phyloP scores from a whole-genome alignment of 2,329 filamentous ascomycete species.

The Fusarium multiceps region DNA sequence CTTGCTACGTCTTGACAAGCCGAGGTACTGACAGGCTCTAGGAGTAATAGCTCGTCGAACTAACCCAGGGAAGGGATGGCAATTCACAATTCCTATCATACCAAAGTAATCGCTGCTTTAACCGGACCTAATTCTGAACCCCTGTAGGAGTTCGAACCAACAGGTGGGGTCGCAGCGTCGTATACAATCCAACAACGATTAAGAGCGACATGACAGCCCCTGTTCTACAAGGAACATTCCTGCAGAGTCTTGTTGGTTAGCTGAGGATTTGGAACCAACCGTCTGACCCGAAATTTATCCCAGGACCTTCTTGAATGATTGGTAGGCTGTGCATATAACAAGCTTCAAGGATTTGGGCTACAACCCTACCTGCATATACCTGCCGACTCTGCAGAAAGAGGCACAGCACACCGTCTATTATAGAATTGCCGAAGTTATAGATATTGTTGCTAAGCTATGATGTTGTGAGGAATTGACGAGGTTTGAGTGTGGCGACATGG shows the following conservation, averaged over 20 bases:
- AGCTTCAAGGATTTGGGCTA: background rate
- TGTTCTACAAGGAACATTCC: background rate
- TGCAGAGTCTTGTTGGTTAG: background rate
- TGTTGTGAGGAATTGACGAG: background rate
- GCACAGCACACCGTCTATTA: slow-evolving; percentile 1
- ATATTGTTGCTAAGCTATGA: background rate
- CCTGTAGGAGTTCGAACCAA: background rate
- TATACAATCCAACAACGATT: background rate
- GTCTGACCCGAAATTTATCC: background rate
- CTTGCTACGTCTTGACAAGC: background rate
- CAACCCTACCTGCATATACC: background rate
- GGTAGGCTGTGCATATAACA: background rate
- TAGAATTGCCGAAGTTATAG: background rate
- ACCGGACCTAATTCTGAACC: background rate
- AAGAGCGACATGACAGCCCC: background rate
- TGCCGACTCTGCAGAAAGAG: background rate
- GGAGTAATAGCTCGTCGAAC: background rate
- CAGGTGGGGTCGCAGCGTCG: background rate
- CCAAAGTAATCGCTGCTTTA: background rate
- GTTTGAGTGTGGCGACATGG: background rate
- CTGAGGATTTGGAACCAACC: background rate
- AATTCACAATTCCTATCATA: background rate
- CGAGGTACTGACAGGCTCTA: too few relatives aligned
- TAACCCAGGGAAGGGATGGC: background rate
- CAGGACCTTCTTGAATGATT: background rate